Percentiles rank a stretch among this genome's conserved stretches.
These are phyloP conservation scores for Syzygium grande DNA, from an alignment of 345 rosid species.

Conservation along the genomic window DNA sequence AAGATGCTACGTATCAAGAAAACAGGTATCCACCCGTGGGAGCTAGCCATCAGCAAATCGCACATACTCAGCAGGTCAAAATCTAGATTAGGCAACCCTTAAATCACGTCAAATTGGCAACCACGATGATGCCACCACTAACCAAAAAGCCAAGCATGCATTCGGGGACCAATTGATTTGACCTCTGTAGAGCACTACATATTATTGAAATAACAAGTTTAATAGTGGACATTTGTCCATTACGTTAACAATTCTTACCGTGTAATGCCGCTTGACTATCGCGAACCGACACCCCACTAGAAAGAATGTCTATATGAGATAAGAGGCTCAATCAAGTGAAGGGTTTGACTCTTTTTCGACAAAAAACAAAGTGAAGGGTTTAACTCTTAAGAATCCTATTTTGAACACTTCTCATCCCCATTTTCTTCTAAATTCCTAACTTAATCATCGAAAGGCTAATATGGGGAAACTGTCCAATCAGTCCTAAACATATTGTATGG, in stretches of 20 bases:
- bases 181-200: not conserved
- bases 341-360: not conserved
- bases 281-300: not conserved
- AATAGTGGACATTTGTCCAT: not conserved
- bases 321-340: not conserved
- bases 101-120: not conserved
- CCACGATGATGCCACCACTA: not conserved
- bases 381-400: not conserved
- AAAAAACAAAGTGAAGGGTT: not conserved
- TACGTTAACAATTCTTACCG: not conserved
- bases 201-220: not conserved
- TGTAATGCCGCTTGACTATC: not conserved
- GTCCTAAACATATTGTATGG: fast-evolving
- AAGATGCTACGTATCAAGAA: not conserved
- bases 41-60: not conserved
- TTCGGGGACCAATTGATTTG: not conserved
- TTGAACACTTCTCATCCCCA: not conserved
- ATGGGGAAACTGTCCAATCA: not conserved
- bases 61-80: not conserved
- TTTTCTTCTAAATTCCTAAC: not conserved
- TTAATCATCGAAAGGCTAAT: not conserved
- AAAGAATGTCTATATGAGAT: not conserved
- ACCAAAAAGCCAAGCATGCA: not conserved
- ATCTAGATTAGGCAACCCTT: not conserved
- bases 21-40: not conserved